Conservation (phyloP, 768 basidiomycete genomes). For the Mycena latifolia region DNA sequence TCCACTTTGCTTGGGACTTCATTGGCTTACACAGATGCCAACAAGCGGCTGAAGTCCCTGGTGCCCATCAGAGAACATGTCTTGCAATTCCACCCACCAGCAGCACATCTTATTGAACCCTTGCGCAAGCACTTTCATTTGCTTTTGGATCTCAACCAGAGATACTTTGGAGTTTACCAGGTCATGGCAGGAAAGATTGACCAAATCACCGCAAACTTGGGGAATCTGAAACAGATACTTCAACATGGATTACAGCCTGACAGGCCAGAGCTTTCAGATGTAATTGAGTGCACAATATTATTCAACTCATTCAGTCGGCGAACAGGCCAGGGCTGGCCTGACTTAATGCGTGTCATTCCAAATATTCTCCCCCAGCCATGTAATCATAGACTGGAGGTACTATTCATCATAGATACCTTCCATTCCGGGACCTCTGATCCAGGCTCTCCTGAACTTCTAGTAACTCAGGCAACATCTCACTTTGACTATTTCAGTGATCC, state of each 20-base stretch:
- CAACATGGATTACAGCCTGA: neutral
- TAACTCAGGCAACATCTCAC: neutral
- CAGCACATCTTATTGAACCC: neutral
- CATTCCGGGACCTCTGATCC: neutral
- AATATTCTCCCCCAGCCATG: neutral
- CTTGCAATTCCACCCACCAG: too few species aligned
- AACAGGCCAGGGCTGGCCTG: neutral
- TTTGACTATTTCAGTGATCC: neutral
- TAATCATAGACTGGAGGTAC: neutral
- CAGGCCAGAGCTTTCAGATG: neutral
- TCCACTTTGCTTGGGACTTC: conserved; percentile 2
- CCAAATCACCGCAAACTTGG: neutral
- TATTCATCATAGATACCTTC: neutral
- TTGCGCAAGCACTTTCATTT: neutral
- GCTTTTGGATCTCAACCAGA: neutral
- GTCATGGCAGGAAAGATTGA: neutral
- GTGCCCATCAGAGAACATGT: too few species aligned
- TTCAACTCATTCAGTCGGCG: too few species aligned
- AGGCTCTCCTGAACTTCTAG: neutral
- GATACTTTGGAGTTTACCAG: neutral
- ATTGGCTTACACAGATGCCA: conserved; percentile 3
- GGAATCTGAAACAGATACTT: neutral
- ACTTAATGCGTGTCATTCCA: neutral
- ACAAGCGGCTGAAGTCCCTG: too few species aligned
- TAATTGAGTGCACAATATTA: neutral